These are phyloP conservation scores for Scedosporium aurantiacum DNA, from an alignment of 2,329 filamentous ascomycete genomes.

Conservation along the genomic window DNA sequence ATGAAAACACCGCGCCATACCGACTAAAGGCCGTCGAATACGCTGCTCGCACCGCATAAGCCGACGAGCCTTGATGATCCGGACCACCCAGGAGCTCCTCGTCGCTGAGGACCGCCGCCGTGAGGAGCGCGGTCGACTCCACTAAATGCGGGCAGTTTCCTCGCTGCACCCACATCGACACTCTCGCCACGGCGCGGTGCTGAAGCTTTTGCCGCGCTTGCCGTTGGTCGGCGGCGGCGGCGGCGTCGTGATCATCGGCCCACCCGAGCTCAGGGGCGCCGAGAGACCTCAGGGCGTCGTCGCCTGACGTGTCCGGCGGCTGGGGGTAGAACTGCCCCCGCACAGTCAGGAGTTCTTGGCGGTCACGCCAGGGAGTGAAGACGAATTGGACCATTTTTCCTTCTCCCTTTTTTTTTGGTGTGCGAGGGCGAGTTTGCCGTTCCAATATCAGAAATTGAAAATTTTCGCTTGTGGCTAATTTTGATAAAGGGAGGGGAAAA, in stretches of 20 bases:
- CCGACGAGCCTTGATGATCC: conserved; percentile 24
- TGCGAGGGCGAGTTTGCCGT: background rate
- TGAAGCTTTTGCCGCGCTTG: conserved; percentile 20
- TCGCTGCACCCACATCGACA: conserved; percentile 60
- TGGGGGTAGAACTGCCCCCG: conserved; percentile 50
- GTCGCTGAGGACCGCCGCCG: conserved; percentile 58
- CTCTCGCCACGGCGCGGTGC: conserved; percentile 42
- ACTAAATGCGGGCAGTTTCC: conserved; percentile 68
- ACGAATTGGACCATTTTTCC: conserved; percentile 55
- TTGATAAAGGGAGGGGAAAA: background rate
- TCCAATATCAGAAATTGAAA: background rate
- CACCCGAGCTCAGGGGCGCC: background rate
- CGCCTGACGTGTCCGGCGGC: background rate
- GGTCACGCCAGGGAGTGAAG: conserved; percentile 63
- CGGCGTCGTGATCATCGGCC: background rate
- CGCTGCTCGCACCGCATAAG: conserved; percentile 53
- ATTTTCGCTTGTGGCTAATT: background rate
- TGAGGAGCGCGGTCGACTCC: conserved; percentile 65
- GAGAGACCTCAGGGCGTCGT: background rate
- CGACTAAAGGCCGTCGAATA: conserved; percentile 68
- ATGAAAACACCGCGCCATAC: conserved; percentile 28
- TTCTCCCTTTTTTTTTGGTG: background rate
- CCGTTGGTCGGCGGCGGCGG: conserved; percentile 1
- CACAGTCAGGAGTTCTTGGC: conserved; percentile 53
- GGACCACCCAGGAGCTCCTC: conserved; percentile 22